Evolutionary conservation across 768 basidiomycete species (phyloP), one percentile per base, ranked within the genome.

Genomic region (Sarcodon aspratus): DNA sequence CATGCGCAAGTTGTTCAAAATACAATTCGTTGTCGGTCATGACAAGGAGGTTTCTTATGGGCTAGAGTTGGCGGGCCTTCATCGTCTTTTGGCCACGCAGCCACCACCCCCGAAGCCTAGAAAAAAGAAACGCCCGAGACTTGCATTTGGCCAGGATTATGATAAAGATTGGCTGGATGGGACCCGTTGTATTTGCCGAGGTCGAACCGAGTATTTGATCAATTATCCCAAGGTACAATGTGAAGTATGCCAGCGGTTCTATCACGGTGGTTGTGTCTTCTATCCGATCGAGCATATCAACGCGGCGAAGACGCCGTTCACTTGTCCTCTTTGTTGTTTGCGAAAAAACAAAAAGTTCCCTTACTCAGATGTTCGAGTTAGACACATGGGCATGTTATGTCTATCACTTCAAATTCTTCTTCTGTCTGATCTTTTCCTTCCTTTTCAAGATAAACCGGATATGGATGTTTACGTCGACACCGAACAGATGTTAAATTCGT

Each of bases 1-100:
- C 61, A 89, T 92, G 86, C 82, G 88, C 55, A 92, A 92, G 66
- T 68, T 91, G 12, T 91, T 82, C 71, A 84, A 81, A 67, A 85
- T 92, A 47, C 88, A 90, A 64, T 90, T 92, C 59, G 81, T 83
- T n/a, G 82, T 92, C 9, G 85, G 85, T 0, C 84, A 86, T 2
- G 85, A 78, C 51, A 82, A 80, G 1, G 86, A 88, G 44, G 76
- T 85, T 1, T 88, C 86, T 1, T 91, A 80, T 55, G 88, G 88
- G 12, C 69, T 92, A 27, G 85, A 91, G 61, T 74, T 90, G 17
- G 85, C 88, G 36, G 83, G 85, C 8, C 63, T 92, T 44, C 88
- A 92, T 63, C 81, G 88, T 7, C 80, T 87, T 48, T 73, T 90
- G 32, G 87, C 87, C 13, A 77, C 75, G 33, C 77, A 82, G 49